Base-by-base conservation (phyloP, 192 early-diverging fungal genomes). In the Linnemannia zychae region DNA sequence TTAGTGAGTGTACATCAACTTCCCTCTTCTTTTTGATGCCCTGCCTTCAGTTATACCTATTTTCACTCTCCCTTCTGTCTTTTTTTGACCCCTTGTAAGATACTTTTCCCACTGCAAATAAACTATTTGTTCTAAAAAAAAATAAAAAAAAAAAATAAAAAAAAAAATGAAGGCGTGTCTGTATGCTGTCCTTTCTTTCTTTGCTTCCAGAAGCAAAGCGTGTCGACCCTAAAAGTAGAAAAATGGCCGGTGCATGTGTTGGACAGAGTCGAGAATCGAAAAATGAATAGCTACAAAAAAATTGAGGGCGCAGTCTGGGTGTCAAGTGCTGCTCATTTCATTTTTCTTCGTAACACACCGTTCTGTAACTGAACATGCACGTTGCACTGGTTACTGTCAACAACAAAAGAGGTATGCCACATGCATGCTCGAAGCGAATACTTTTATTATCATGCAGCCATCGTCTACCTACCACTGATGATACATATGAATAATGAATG, bases 141-240 rank as follows among this genome's bases (percentile, higher is more conserved):
- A 53, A 53, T 7, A 53, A 60, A 60, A 50, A 15, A 18, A 50
- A 60, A 11, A 12, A 0, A 31, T 7, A 28, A 60, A 7, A 24
- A 20, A 1, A 7, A 28, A 13, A 28, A 28, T 7, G 2, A 28
- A 11, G 17, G 57, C 57, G 24, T 63, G 28, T 31, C 28, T 60
- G 57, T 24, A 7, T 60, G 24, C 28, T 0, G 57, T 28, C 57
- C 57, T 60, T 12, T 31, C 37, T 38, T 38, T 68, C 20, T 18
- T 15, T n/a, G 5, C 33, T 69, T 69, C 53, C 3, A 34, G 65
- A 67, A 67, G 31, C 31, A 40, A 71, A 66, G 63, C 44, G 2
- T 31, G 70, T 33, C 46, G 31, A 15, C 69, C 67, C 33, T 40
- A 68, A 68, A 40, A 71, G 33, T 47, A 71, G 69, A 46, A 71